Evolutionary conservation across 2,329 filamentous ascomycete species (phyloP).

Genomic region (Xylaria multiplex): DNA sequence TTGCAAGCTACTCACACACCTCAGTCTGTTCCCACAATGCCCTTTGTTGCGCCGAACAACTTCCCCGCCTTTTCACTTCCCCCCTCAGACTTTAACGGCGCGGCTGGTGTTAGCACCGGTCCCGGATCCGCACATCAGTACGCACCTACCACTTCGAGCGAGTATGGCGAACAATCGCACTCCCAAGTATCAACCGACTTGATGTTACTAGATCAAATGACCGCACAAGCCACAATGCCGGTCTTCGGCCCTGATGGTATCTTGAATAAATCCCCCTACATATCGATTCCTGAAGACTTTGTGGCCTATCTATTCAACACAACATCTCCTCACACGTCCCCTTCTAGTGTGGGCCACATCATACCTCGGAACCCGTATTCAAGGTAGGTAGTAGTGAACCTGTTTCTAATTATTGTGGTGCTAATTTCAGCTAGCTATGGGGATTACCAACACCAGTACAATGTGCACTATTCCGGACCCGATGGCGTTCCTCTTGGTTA

Average conservation of each 20-base stretch:
- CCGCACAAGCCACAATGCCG: slow-evolving; percentile 76
- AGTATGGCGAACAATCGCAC: slow-evolving; percentile 59
- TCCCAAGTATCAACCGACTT: slow-evolving; percentile 61
- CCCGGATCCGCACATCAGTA: slow-evolving; percentile 54
- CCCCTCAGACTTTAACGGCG: slow-evolving; percentile 65
- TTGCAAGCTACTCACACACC: slow-evolving; percentile 58
- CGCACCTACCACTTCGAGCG: slow-evolving; percentile 52
- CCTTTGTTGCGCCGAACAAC: slow-evolving; percentile 69
- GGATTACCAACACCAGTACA: slow-evolving; percentile 62
- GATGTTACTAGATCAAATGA: slow-evolving; percentile 71
- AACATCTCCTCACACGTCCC: slow-evolving; percentile 63
- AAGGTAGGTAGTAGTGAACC: slow-evolving; percentile 58
- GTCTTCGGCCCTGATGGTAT: slow-evolving; percentile 87
- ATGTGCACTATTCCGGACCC: slow-evolving; percentile 59
- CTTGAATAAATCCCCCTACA: slow-evolving; percentile 83
- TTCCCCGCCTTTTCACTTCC: slow-evolving; percentile 72
- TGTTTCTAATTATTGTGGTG: slow-evolving; percentile 7
- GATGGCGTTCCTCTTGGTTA: slow-evolving; percentile 63
- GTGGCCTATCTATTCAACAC: slow-evolving; percentile 86
- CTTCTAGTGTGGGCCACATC: slow-evolving; percentile 60
- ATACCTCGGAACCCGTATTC: slow-evolving; percentile 57
- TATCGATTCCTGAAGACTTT: slow-evolving; percentile 86
- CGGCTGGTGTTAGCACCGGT: slow-evolving; percentile 50
- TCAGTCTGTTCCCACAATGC: slow-evolving; percentile 54
- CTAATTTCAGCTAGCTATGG: slow-evolving; percentile 58